Base-by-base conservation (phyloP, 345 rosid genomes). In the Salix viminalis region DNA sequence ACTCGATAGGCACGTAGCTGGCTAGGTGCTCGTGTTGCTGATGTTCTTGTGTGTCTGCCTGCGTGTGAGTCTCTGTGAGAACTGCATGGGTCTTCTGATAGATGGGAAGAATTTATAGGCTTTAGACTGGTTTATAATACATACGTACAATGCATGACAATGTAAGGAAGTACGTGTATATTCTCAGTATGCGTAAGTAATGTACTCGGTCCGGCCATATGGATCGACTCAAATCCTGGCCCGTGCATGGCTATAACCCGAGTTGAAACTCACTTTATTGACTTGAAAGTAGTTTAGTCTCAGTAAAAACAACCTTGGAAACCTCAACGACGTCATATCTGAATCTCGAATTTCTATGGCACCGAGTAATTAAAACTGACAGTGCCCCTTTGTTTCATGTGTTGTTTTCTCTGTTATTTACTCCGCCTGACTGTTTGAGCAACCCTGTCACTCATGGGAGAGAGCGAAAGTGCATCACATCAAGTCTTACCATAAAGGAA, bases 341-440 rank as follows among this genome's bases (percentile, higher is more conserved):
- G 72, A 75, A 54, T 79, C 69, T 69, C 78, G 56, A 75, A 85
- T 86, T 80, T 84, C 84, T 64, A 82, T 70, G 82, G 70, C 77
- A 82, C 73, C 37, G 73, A 77, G 81, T 77, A 79, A 80, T 3
- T 36, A 36, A 36, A 36, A 36, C 37, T 36, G 39, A 65, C 18
- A 74, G 85, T 79, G 76, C 92, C 84, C 76, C 68, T 82, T 80
- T 85, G 90, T 42, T 42, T 42, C 46, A 42, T 42, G 46, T 42
- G 46, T 42, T 42, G 46, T 42, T 42, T 42, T 42, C 46, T 11
- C 11, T 42, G 46, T 42, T 2, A 42, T 42, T 42, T 42, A 42
- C 46, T 42, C 46, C 46, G 11, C 46, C 46, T 24, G 21, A 11
- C 46, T 42, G 46, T 11, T 3, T 19, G 46, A 11, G 13, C 46